Conservation (phyloP, 2,329 filamentous ascomycete genomes). For the Sporothrix mexicana region DNA sequence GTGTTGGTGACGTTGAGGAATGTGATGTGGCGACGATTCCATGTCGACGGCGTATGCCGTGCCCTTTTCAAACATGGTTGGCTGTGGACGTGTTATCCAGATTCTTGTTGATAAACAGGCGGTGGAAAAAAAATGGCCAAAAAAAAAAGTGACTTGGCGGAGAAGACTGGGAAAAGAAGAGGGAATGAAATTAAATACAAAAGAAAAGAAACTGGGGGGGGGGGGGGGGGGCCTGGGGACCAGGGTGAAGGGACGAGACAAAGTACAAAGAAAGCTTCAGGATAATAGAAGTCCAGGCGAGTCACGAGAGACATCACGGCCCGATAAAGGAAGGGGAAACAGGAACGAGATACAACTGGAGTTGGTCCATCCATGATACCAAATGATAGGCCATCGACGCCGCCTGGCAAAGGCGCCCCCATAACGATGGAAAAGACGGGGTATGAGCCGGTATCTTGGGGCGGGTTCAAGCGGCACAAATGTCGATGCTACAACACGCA, state of each 20-base stretch:
- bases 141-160: too few relatives aligned
- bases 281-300: too few relatives aligned
- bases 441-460: background rate
- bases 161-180: background rate
- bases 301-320: background rate
- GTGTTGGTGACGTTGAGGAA: background rate
- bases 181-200: background rate
- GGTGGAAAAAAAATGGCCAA: too few relatives aligned
- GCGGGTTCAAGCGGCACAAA: background rate
- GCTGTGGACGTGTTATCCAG: background rate
- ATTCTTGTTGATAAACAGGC: too few relatives aligned
- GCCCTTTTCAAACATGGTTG: background rate
- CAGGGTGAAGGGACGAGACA: background rate
- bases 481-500: background rate
- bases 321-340: slow-evolving; percentile 16
- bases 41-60: background rate
- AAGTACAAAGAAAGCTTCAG: background rate
- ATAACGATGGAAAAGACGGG: background rate
- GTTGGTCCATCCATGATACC: background rate
- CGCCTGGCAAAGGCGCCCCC: too few relatives aligned
- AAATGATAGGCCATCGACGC: slow-evolving; percentile 3
- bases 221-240: too few relatives aligned
- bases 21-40: background rate
- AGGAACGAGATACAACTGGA: slow-evolving; percentile 8
- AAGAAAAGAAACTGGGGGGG: background rate